Percentiles rank a stretch among this genome's conserved stretches.
Evolutionary conservation across 164 flowering plant species (phyloP).

Genomic region (Warburgia ugandensis): DNA sequence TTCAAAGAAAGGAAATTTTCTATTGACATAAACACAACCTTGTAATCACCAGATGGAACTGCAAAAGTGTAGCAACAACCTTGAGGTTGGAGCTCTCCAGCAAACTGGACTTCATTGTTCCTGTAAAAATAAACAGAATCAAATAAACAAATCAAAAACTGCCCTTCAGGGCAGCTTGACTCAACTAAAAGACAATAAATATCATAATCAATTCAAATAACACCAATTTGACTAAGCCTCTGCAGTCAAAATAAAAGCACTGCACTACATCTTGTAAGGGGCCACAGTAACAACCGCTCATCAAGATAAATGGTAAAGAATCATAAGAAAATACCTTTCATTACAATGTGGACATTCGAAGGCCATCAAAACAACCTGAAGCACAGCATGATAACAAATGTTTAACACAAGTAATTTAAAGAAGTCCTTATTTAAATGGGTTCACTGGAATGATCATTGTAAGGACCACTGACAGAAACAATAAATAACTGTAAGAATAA

Average conservation of each 20-base stretch:
- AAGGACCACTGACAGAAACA: neutral
- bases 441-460: neutral
- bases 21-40: constrained; percentile 31
- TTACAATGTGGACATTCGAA: constrained; percentile 92
- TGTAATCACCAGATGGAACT: constrained; percentile 50
- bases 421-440: neutral
- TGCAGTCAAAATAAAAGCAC: neutral
- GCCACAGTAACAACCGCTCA: neutral
- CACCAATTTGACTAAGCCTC: neutral
- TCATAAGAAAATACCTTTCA: constrained; percentile 49
- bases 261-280: neutral
- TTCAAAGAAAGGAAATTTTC: neutral
- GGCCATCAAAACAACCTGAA: constrained; percentile 82
- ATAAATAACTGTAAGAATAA: neutral
- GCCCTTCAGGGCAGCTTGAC: neutral
- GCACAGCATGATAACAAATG: neutral
- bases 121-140: constrained; percentile 21
- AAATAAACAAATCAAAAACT: neutral
- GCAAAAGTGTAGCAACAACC: constrained; percentile 58
- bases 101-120: constrained; percentile 96
- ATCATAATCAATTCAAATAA: neutral
- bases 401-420: neutral
- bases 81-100: constrained; percentile 78
- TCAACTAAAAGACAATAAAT: neutral
- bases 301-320: neutral